Evolutionary conservation across 2,329 filamentous ascomycete species (phyloP), one percentile per base, ranked within the genome.

Genomic region (Coccinonectria pachysandricola): DNA sequence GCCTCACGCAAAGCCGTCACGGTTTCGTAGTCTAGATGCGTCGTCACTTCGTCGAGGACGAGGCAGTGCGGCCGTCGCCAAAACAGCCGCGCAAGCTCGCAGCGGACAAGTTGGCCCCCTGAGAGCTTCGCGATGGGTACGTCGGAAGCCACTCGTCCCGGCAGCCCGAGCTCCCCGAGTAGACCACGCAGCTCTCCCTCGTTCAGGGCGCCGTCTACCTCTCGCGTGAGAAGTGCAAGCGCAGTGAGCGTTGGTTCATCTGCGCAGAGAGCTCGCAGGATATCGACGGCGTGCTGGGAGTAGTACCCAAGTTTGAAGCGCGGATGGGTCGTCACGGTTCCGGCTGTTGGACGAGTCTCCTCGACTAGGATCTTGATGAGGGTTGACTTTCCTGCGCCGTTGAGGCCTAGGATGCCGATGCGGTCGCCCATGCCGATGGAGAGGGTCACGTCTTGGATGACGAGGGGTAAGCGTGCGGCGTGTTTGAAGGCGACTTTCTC

Each of bases 11-110:
- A 54, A 2, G 79, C 81, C 6, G 72, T 69, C 13, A 88, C 81
- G 0, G 80, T 88, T 54, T 91, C 74, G 35, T 80, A 82, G 49
- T 92, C 85, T 20, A 92, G 63, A 59, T 93, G 85, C 1, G 84
- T 88, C 6, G 83, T 91, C 13, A 85, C 77, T 50, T 85, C 85
- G 48, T 88, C 83, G 6, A 88, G 65, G 5, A 88, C 65, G 3
- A 88, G 64, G 30, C 82, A 68, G 38, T 87, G 81, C 12, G 81
- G 81, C 4, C 69, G 62, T 20, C 59, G 60, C 65, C 75, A 78
- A 18, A 88, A 56, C n/a, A 86, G 54, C 24, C 71, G 66, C 2
- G 79, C 79, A 25, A 88, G 59, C 34, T 78, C 75, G 27, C 61
- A 60, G 11, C 68, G 57, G 24, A 80, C 79, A 12, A 84, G 68